Base-by-base conservation (phyloP, 2,329 filamentous ascomycete species). In the Aspergillus quadrilineatus region DNA sequence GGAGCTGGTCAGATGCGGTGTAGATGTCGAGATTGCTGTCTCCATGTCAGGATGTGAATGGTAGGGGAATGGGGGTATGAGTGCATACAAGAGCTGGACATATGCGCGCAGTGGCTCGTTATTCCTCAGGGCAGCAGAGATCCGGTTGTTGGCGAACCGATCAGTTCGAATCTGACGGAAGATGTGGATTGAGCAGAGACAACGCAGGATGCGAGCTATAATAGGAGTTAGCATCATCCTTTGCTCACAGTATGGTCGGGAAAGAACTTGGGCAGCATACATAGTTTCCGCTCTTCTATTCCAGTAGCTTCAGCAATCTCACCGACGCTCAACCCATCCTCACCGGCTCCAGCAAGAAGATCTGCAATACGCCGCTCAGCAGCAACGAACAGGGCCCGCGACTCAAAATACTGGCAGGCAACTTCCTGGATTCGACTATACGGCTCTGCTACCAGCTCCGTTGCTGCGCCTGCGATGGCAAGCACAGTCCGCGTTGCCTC, bases 41-140 rank as follows among this genome's bases (percentile, higher is more conserved):
- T 14, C 7, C 17, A 6, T 2, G 41, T 53, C 28, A 37, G 15
- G 6, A 6, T 15, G 17, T 6, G n/a, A 12, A 26, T 4, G 14
- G 30, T 17, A 1, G 5, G 15, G 5, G 2, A 36, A 9, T 28
- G 30, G 6, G 2, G 4, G 30, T 43, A 2, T 8, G 30, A 6
- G n/a, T 22, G 22, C 28, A 3, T 51, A 52, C 49, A 57, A 52
- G 6, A 53, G 14, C 7, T 17, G n/a, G 22, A 57, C 26, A 41
- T 59, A 57, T 0, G 57, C 57, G 1, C 53, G 46, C 15, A 57
- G 29, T 4, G 50, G 46, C n/a, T 59, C 53, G 17, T 59, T 57
- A 4, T 45, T 15, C 2, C 46, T 46, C 28, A 57, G 32, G 4
- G 50, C 50, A 2, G 46, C 26, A 2, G 54, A 55, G 2, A 57